Percentiles rank a stretch among this genome's conserved stretches.
These are phyloP conservation scores for Macrocybe gigantea DNA, from an alignment of 768 basidiomycete species.

Conservation along the genomic window DNA sequence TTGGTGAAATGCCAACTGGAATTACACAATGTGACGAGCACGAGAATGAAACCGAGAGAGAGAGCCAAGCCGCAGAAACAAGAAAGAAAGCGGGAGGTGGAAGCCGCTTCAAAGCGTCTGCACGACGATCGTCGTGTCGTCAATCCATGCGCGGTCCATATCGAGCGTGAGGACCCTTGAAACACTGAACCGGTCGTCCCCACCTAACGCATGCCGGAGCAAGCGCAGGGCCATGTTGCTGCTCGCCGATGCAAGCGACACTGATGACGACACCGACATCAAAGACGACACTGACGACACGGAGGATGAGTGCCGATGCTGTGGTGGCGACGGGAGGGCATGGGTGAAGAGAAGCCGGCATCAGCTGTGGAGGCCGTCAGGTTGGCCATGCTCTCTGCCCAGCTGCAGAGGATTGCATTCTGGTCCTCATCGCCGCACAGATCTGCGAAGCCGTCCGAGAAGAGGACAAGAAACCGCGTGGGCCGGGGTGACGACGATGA, in stretches of 20 bases:
- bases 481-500: slow-evolving; percentile 16
- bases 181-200: slow-evolving; percentile 45
- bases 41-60: neutral
- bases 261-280: slow-evolving; percentile 4
- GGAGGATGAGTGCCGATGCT: slow-evolving; percentile 12
- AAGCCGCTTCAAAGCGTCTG: slow-evolving; percentile 40
- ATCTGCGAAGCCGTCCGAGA: slow-evolving; percentile 65
- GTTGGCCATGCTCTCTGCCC: slow-evolving; percentile 42
- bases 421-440: slow-evolving; percentile 46
- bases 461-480: slow-evolving; percentile 48
- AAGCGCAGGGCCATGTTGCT: slow-evolving; percentile 52
- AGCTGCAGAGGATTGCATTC: slow-evolving; percentile 40
- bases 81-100: neutral
- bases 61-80: neutral
- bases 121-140: slow-evolving; percentile 63
- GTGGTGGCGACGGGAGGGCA: slow-evolving; percentile 4
- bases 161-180: slow-evolving; percentile 59
- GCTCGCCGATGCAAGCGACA: neutral
- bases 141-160: slow-evolving; percentile 61
- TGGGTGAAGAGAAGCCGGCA: neutral
- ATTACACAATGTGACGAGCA: too few species aligned
- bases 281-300: too few species aligned
- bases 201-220: slow-evolving; percentile 51
- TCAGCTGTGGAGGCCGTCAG: slow-evolving; percentile 6
- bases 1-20: too few species aligned